phyloP scores from a whole-genome alignment of 805 yeast species.

The Pichia paraexigua region DNA sequence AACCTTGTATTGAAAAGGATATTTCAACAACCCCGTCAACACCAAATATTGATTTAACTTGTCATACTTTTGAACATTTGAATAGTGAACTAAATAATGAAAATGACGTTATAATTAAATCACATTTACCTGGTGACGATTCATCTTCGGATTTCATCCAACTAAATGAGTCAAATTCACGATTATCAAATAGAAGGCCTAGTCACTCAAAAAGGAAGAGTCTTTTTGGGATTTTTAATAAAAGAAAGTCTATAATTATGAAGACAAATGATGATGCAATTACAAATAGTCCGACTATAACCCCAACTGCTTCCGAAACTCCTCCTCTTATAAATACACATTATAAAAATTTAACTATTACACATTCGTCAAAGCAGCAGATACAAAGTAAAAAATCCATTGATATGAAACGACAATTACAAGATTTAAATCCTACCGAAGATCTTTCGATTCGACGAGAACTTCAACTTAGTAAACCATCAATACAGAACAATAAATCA shows the following conservation, averaged over 20 bases:
- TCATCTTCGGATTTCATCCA: neutral
- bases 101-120: neutral
- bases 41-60: neutral
- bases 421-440: neutral
- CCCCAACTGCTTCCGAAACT: neutral
- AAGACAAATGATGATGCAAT: neutral
- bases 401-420: neutral
- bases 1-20: constrained; percentile 4
- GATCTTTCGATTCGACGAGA: neutral
- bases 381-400: neutral
- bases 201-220: constrained; percentile 2
- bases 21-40: neutral
- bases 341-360: neutral
- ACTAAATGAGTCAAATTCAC: neutral
- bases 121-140: neutral
- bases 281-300: no score
- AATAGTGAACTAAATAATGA: neutral
- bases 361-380: neutral
- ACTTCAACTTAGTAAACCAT: neutral
- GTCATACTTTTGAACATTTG: neutral
- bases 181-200: neutral
- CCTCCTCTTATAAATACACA: neutral
- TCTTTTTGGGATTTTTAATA: constrained; percentile 2
- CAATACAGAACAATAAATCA: neutral
- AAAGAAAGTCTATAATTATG: neutral